A percentile compares a stretch with the other conserved stretches of the same genome.
Evolutionary conservation across 75 land plant genomes (phyloP).

Genomic region (Azolla pinnata): DNA sequence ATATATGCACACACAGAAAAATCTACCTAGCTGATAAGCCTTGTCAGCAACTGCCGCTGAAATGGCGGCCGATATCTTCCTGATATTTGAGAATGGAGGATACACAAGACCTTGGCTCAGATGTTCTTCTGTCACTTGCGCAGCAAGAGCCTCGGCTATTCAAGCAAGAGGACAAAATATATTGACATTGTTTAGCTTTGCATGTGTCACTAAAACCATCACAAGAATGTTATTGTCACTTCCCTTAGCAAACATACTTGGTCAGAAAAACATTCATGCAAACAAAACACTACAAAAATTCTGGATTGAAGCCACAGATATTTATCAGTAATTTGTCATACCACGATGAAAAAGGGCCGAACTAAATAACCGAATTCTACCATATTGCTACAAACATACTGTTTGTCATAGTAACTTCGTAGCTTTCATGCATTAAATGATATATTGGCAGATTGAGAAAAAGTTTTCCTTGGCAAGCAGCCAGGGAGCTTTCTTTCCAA

Average conservation of each 20-base stretch:
- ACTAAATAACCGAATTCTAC: too few relatives aligned
- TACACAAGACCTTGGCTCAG: constrained; percentile 58
- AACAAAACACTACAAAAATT: too few relatives aligned
- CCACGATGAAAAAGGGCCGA: too few relatives aligned
- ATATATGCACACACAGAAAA: background rate
- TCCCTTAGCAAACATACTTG: too few relatives aligned
- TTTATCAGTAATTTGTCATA: too few relatives aligned
- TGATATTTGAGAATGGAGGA: constrained; percentile 70
- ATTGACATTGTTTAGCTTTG: background rate
- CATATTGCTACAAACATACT: too few relatives aligned
- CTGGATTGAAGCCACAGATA: too few relatives aligned
- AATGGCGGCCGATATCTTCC: constrained; percentile 81
- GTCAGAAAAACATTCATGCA: too few relatives aligned
- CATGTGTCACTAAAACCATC: background rate
- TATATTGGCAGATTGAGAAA: background rate
- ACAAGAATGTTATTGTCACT: too few relatives aligned
- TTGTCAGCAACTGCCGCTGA: constrained; percentile 53
- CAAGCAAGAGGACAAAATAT: background rate
- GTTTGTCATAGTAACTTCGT: too few relatives aligned
- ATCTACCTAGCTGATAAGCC: constrained; percentile 44
- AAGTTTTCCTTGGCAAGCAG: background rate
- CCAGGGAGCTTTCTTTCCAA: too few relatives aligned
- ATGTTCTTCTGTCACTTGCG: constrained; percentile 58
- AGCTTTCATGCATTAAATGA: constrained; percentile 1
- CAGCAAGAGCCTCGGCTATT: constrained; percentile 79